Evolutionary conservation across 2,329 filamentous ascomycete species (phyloP).

Genomic region (Salinomyces thailandicus): DNA sequence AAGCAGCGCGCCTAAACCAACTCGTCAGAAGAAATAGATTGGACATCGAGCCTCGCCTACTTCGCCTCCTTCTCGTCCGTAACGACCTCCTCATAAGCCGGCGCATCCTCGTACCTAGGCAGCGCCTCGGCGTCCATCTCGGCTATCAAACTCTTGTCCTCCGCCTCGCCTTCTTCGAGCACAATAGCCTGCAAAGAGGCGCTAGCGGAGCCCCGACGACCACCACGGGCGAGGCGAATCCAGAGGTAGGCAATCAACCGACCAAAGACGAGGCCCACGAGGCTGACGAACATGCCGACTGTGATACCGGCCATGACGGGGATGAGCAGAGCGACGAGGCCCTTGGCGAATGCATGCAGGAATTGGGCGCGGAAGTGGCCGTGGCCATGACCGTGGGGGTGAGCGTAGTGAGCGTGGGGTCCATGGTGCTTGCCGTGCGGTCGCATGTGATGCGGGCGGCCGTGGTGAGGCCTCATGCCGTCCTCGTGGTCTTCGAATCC

Average conservation of each 20-base stretch:
- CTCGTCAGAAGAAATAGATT: no score
- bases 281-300: conserved; percentile 56
- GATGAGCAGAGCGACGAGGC: conserved; percentile 53
- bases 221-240: conserved; percentile 44
- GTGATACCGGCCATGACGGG: conserved; percentile 59
- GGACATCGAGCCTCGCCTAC: no score
- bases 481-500: conserved; percentile 9
- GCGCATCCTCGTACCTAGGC: conserved; percentile 26
- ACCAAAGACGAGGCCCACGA: conserved; percentile 57
- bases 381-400: conserved; percentile 14
- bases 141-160: conserved; percentile 4
- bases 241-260: conserved; percentile 51
- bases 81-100: conserved; percentile 20
- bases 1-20: no score
- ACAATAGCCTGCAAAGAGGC: conserved; percentile 17
- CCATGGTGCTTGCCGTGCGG: conserved; percentile 12
- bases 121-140: conserved; percentile 11
- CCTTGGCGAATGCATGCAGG: conserved; percentile 37
- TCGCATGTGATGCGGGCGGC: conserved; percentile 18
- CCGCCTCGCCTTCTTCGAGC: conserved; percentile 4
- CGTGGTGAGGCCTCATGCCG: conserved; percentile 6
- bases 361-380: conserved; percentile 31
- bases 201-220: conserved; percentile 24
- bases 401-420: conserved; percentile 25
- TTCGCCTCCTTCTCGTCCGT: conserved; percentile 12